phyloP scores from a whole-genome alignment of 305 asterid genomes.

The Fraxinus baroniana region DNA sequence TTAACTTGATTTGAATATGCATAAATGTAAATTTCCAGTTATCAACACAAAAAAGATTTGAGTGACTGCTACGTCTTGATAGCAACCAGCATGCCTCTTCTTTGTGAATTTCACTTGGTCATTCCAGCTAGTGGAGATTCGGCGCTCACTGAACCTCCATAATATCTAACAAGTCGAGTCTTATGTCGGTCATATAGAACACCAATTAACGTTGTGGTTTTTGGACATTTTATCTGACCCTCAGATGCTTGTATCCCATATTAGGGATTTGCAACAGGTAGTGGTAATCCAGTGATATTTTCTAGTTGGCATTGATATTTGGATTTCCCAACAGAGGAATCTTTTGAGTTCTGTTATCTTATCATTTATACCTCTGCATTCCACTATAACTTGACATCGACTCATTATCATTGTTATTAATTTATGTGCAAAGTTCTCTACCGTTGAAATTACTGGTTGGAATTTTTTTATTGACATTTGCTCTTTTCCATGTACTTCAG shows the following conservation, averaged over 20 bases:
- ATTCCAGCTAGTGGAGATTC: too few species aligned
- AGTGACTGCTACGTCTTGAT: not conserved
- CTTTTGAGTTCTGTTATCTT: not conserved
- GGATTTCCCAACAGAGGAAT: not conserved
- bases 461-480: not conserved
- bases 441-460: not conserved
- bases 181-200: too few species aligned
- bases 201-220: not conserved
- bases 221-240: not conserved
- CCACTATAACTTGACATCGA: not conserved
- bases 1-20: not conserved
- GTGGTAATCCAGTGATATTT: not conserved
- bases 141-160: too few species aligned
- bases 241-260: not conserved
- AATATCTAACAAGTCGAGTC: too few species aligned
- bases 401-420: not conserved
- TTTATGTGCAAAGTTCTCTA: constrained; percentile 4
- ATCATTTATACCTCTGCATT: not conserved
- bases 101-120: too few species aligned
- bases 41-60: not conserved
- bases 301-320: not conserved
- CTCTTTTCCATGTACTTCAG: constrained; percentile 39
- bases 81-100: not conserved
- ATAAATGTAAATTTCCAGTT: not conserved
- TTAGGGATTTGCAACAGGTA: not conserved